A percentile compares a stretch with the other conserved stretches of the same genome.
phyloP scores from a whole-genome alignment of 2,329 filamentous ascomycete species.

The Thelonectria rubi region DNA sequence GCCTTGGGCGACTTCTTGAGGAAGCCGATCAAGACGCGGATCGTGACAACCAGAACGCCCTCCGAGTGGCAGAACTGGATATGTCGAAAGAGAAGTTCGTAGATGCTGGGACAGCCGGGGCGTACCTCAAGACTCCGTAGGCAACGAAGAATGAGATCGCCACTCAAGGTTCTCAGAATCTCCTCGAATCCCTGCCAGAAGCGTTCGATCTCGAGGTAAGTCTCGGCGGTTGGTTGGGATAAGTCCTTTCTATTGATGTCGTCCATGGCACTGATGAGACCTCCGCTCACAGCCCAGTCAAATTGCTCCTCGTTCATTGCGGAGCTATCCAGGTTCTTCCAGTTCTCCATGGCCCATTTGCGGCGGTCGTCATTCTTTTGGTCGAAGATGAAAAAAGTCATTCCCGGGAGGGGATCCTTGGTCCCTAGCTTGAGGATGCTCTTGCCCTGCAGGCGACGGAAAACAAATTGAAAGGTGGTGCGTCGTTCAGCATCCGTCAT shows the following conservation, averaged over 20 bases:
- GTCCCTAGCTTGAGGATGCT: conserved; percentile 80
- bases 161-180: conserved; percentile 78
- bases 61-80: conserved; percentile 60
- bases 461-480: conserved; percentile 80
- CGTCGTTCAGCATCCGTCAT: conserved; percentile 65
- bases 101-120: conserved; percentile 67
- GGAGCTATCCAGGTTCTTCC: conserved; percentile 62
- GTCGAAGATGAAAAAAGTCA: conserved; percentile 83
- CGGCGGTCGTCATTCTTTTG: conserved; percentile 65
- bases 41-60: conserved; percentile 71
- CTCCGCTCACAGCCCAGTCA: conserved; percentile 84
- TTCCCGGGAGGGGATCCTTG: conserved; percentile 79
- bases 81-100: conserved; percentile 66
- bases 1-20: conserved; percentile 79
- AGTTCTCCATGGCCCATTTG: conserved; percentile 51
- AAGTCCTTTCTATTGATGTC: conserved; percentile 63
- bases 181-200: conserved; percentile 83
- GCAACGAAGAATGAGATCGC: conserved; percentile 78
- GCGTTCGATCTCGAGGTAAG: conserved; percentile 63
- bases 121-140: conserved; percentile 82
- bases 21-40: conserved; percentile 75
- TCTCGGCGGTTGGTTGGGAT: conserved; percentile 45
- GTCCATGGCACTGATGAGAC: conserved; percentile 72
- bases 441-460: conserved; percentile 75
- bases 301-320: conserved; percentile 77